phyloP scores from a whole-genome alignment of 495 filamentous ascomycete species.

The Sphaerosporella brunnea region DNA sequence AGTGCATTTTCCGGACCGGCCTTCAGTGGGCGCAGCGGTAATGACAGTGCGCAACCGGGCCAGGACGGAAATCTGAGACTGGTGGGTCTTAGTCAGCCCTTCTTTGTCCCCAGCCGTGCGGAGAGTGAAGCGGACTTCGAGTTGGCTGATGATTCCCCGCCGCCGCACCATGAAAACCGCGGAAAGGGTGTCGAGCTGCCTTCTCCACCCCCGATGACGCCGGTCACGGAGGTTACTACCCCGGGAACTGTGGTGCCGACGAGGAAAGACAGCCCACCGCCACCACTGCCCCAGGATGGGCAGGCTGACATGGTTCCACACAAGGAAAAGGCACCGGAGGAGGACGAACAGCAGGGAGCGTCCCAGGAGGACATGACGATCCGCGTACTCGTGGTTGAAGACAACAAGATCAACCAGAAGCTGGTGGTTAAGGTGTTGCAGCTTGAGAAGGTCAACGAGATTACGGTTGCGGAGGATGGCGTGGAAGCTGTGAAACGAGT shows the following conservation, averaged over 20 bases:
- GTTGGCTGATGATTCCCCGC: neutral
- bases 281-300: neutral
- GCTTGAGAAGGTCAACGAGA: slow-evolving; percentile 49
- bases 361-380: slow-evolving; percentile 25
- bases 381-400: slow-evolving; percentile 56
- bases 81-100: slow-evolving; percentile 5
- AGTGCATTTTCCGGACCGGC: slow-evolving; percentile 1
- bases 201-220: neutral
- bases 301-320: neutral
- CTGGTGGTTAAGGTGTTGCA: slow-evolving; percentile 63
- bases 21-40: neutral
- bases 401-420: slow-evolving; percentile 86
- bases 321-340: neutral
- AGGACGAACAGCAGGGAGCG: neutral
- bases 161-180: neutral
- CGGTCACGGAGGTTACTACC: neutral
- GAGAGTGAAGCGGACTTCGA: neutral
- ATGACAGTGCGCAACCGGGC: neutral
- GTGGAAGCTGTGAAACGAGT: slow-evolving; percentile 79
- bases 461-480: slow-evolving; percentile 68
- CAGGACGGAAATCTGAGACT: slow-evolving; percentile 31
- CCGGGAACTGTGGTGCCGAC: neutral
- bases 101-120: slow-evolving; percentile 6
- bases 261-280: neutral
- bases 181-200: too few relatives aligned